Base-by-base conservation (phyloP, 1,284 basidiomycete species). In the Apiotrichum gracile region DNA sequence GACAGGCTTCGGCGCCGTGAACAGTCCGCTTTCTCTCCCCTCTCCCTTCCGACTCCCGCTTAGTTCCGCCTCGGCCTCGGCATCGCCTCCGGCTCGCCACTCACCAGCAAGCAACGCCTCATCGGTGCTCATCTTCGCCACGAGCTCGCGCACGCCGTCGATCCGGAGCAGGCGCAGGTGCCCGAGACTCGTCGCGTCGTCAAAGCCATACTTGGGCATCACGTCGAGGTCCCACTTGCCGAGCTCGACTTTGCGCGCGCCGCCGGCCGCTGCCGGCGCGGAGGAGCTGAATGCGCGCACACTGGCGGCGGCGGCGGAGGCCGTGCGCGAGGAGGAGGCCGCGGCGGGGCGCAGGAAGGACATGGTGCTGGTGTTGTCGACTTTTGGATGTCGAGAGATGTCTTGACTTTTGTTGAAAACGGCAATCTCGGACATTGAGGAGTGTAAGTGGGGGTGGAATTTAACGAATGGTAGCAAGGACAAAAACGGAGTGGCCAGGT, bases 51-150 rank as follows among this genome's bases (percentile, higher is more conserved):
- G 1, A 13, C 17, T 24, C 14, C 21, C 38, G 12, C 45, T 14
- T n/a, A 31, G 22, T 29, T 4, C n/a, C 17, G 5, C 10, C 38
- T 3, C 14, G 17, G 3, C 16, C 5, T n/a, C n/a, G n/a, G n/a
- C n/a, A n/a, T n/a, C n/a, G n/a, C n/a, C n/a, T n/a, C n/a, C n/a
- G n/a, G n/a, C n/a, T n/a, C 26, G 14, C 17, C 2, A 78, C 86
- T 73, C 66, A 91, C 90, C 85, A 60, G 86, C 83, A 35, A 93
- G 81, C 63, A 85, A 82, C 19, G 85, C 84, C 78, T 88, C 82
- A 72, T 92, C 90, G 60, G 86, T 82, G 69, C 89, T 88, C 58
- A 91, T 88, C 61, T 90, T 79, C 47, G 87, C 80, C 68, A 91
- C 76, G 63, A 91, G 87, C 60, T 85, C 80, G 43, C 89, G 75